Conservation (phyloP, 2,329 filamentous ascomycete genomes). For the Monosporascus sp. region DNA sequence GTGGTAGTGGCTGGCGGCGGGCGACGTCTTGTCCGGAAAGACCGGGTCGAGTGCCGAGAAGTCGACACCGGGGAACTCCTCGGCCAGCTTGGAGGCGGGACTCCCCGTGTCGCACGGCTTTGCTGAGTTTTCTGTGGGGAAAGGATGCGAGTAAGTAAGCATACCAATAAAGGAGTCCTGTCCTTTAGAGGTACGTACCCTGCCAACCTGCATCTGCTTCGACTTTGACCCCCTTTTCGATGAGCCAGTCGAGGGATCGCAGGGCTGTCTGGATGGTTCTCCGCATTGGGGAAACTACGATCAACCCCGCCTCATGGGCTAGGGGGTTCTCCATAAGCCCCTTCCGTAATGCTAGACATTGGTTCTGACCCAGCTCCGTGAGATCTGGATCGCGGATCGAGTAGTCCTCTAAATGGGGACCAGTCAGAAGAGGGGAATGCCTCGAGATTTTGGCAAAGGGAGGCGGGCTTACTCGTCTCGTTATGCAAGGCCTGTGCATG, state of each 20-base stretch:
- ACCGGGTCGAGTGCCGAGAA: slow-evolving; percentile 52
- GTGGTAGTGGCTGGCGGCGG: slow-evolving; percentile 41
- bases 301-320: slow-evolving; percentile 40
- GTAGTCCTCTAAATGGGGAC: slow-evolving; percentile 36
- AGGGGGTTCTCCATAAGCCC: slow-evolving; percentile 36
- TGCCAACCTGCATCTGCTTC: slow-evolving; percentile 60
- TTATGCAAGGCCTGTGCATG: slow-evolving; percentile 74
- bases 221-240: slow-evolving; percentile 48
- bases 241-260: slow-evolving; percentile 52
- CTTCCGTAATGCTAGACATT: slow-evolving; percentile 41
- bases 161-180: neutral
- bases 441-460: neutral
- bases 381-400: slow-evolving; percentile 45
- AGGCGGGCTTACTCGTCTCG: slow-evolving; percentile 39
- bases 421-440: slow-evolving; percentile 15
- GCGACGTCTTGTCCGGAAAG: slow-evolving; percentile 58
- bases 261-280: slow-evolving; percentile 61
- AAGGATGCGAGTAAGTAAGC: slow-evolving; percentile 23
- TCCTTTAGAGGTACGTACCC: slow-evolving; percentile 33
- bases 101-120: slow-evolving; percentile 60
- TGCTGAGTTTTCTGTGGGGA: slow-evolving; percentile 43
- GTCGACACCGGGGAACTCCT: slow-evolving; percentile 51
- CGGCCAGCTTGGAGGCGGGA: slow-evolving; percentile 34
- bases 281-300: slow-evolving; percentile 60
- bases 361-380: slow-evolving; percentile 42